Percentiles rank a stretch among this genome's conserved stretches.
Evolutionary conservation across 2,329 filamentous ascomycete genomes (phyloP).

Genomic region (Stemphylium lycopersici): DNA sequence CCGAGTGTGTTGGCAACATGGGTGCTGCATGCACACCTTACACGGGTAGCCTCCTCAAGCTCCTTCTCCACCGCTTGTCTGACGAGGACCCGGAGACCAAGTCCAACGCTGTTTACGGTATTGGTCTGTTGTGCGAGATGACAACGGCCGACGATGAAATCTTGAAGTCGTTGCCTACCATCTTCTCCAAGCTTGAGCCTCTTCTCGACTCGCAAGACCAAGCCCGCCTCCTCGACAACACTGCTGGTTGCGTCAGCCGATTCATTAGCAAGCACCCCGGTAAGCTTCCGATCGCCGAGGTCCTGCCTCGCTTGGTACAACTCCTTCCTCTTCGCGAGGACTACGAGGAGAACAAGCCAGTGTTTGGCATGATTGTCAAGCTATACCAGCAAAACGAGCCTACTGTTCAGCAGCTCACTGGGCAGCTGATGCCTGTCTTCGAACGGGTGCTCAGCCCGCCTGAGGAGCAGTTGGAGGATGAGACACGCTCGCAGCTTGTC

Average conservation of each 20-base stretch:
- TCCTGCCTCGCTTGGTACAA: conserved; percentile 78
- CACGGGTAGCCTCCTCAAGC: conserved; percentile 76
- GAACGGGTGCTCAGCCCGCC: conserved; percentile 74
- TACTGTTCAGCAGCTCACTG: conserved; percentile 72
- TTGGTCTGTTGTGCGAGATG: conserved; percentile 82
- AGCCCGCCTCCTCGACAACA: conserved; percentile 88
- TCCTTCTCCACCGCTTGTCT: conserved; percentile 82
- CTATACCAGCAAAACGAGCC: conserved; percentile 76
- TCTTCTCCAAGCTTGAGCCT: conserved; percentile 85
- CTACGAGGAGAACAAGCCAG: conserved; percentile 93
- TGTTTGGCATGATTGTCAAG: conserved; percentile 88
- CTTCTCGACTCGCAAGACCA: conserved; percentile 78
- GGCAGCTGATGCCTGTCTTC: conserved; percentile 72
- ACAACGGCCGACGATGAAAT: conserved; percentile 77
- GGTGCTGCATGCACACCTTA: conserved; percentile 79
- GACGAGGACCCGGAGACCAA: conserved; percentile 92
- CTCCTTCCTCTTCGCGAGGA: conserved; percentile 90
- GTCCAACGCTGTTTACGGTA: conserved; percentile 92
- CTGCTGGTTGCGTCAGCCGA: conserved; percentile 85
- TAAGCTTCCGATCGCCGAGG: conserved; percentile 77
- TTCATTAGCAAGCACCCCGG: conserved; percentile 93
- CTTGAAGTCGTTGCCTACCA: conserved; percentile 73
- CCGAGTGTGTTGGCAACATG: conserved; percentile 88
- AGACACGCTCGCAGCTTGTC: conserved; percentile 70
- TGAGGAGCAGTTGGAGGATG: conserved; percentile 75